Conservation (phyloP, 2,329 filamentous ascomycete species). For the Rhynchosporium secalis region DNA sequence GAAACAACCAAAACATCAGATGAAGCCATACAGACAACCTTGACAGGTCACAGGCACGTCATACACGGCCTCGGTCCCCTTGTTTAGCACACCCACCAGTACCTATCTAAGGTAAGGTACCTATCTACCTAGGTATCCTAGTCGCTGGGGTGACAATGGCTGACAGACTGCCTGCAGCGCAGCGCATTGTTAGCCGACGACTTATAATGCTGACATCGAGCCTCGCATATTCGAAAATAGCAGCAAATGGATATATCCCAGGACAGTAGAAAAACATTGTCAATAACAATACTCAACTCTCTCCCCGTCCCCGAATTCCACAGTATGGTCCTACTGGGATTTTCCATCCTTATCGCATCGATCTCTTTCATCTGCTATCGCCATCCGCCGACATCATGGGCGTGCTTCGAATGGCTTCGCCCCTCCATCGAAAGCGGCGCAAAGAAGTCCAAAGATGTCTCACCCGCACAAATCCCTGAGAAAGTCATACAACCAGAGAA, state of each 20-base stretch:
- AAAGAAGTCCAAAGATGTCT: slow-evolving; percentile 23
- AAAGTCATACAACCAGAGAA: not conserved
- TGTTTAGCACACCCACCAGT: not conserved
- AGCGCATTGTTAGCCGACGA: no score
- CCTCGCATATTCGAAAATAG: no score
- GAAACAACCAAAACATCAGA: slow-evolving; percentile 10
- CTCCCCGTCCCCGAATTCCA: slow-evolving; percentile 4
- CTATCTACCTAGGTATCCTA: not conserved
- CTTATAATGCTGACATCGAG: no score
- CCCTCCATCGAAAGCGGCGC: slow-evolving; percentile 18
- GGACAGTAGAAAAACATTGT: not conserved
- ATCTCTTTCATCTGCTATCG: slow-evolving; percentile 58
- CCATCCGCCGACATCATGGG: slow-evolving; percentile 52
- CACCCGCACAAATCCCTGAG: slow-evolving; percentile 9
- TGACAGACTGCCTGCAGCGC: no score
- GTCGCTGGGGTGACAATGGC: no score
- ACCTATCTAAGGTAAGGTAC: not conserved
- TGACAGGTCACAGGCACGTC: slow-evolving; percentile 19
- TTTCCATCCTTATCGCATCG: slow-evolving; percentile 63
- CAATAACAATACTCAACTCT: slow-evolving; percentile 6
- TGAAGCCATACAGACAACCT: slow-evolving; percentile 3
- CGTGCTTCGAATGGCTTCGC: slow-evolving; percentile 41
- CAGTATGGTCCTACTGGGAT: slow-evolving; percentile 56
- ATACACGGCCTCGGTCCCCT: slow-evolving; percentile 15
- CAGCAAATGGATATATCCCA: not conserved